These are phyloP conservation scores for Adiantum capillusveneris DNA, from an alignment of 75 land plant species.

Conservation along the genomic window DNA sequence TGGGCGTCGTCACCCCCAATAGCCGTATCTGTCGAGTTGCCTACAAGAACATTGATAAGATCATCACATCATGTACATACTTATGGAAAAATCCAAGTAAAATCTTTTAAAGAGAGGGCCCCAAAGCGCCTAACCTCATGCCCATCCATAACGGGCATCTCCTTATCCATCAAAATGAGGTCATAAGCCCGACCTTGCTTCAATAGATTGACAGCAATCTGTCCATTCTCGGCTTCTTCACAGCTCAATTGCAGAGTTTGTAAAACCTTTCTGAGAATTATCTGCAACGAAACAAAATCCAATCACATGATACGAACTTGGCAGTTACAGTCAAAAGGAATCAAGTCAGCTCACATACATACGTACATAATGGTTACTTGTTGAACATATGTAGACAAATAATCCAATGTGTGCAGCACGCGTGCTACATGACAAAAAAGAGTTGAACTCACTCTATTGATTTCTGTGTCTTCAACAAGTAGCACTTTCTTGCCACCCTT, in stretches of 20 bases:
- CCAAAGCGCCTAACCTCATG: constrained; percentile 31
- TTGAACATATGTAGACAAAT: background rate
- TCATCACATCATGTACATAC: background rate
- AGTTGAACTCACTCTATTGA: constrained; percentile 26
- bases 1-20: constrained; percentile 55
- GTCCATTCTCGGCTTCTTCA: constrained; percentile 57
- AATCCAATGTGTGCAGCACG: background rate
- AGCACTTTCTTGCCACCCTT: constrained; percentile 14
- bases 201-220: constrained; percentile 41
- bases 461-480: constrained; percentile 35
- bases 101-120: background rate
- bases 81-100: background rate
- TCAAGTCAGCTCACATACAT: no score
- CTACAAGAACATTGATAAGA: background rate
- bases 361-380: no score
- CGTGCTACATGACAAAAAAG: background rate
- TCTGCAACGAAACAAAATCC: constrained; percentile 13
- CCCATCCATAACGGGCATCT: constrained; percentile 65
- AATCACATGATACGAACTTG: no score
- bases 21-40: constrained; percentile 40
- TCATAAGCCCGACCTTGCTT: constrained; percentile 40
- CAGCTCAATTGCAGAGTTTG: constrained; percentile 37
- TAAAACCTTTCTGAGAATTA: constrained; percentile 39
- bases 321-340: no score
- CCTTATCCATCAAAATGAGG: constrained; percentile 55